Evolutionary conservation across 495 filamentous ascomycete species (phyloP), one percentile per base, ranked within the genome.

Genomic region (Cryomyces minteri): DNA sequence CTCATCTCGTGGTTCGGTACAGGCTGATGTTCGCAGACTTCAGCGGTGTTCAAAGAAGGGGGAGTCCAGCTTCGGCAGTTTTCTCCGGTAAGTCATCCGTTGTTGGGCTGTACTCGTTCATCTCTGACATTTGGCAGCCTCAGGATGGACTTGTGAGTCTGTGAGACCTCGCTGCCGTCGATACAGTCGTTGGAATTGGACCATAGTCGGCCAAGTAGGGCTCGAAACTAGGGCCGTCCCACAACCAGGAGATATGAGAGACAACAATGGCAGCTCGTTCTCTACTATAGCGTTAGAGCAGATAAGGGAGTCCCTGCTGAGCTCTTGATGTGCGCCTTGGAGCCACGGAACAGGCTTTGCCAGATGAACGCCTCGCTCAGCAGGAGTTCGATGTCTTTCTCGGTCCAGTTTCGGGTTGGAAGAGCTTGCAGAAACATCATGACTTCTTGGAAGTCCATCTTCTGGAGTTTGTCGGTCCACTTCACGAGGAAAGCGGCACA

Each of bases 381-480:
- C 44, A 98, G 67, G 31, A 98, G 74, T 61, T 95, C 90, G 50
- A 98, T 88, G 50, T 98, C 90, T 64, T 96, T 94, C 61, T 94
- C 92, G 9, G 86, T 93, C 90, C 90, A 98, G 30, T 79, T 74
- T 46, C 79, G 78, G n/a, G 92, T 98, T 6, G 90, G 90, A 48
- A 96, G 63, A 32, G 88, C 82, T 65, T 98, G 90, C 30, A 98
- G 67, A 55, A 96, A 98, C 88, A 96, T 96, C 90, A 98, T 96
- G 45, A 93, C 77, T 58, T 94, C 88, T 69, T 94, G 70, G 31
- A 56, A 98, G 60, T 98, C 90, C 90, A 95, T 96, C 62, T 92
- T 93, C 31, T 85, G 74, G 37, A 98, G 71, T 56, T 87, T 82
- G 52, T 90, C 82, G 10, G 88, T 88, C 90, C 90, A 98, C 61